Percentiles rank a stretch among this genome's conserved stretches.
These are phyloP conservation scores for Pseudoturritis turrita DNA, from an alignment of 345 rosid genomes.

Conservation along the genomic window DNA sequence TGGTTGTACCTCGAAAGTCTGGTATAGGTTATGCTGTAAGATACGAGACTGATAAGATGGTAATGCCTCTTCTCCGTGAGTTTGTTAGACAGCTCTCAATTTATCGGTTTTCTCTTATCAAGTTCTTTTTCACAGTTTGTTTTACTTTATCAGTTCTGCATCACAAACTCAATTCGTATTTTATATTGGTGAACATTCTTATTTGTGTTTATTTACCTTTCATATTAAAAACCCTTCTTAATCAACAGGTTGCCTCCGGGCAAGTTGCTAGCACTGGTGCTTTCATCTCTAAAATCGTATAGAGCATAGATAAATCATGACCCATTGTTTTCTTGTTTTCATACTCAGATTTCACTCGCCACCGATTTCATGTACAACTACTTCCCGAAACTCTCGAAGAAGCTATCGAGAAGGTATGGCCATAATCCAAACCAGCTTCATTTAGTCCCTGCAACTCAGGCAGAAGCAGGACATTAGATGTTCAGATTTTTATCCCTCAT, in stretches of 20 bases:
- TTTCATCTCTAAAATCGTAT: not conserved
- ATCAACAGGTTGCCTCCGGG: slow-evolving; percentile 63
- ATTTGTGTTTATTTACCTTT: not conserved
- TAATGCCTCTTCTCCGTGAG: too few species aligned
- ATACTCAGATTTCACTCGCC: slow-evolving; percentile 74
- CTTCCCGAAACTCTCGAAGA: too few species aligned
- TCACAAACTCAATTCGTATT: not conserved
- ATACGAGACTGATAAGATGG: too few species aligned
- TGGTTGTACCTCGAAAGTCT: slow-evolving; percentile 91
- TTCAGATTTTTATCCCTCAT: too few species aligned
- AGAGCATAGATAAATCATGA: not conserved
- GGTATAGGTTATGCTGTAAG: too few species aligned
- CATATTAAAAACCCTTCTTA: not conserved
- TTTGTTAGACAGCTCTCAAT: too few species aligned
- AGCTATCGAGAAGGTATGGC: too few species aligned
- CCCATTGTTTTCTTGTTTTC: not conserved
- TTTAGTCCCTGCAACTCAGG: too few species aligned
- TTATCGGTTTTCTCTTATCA: not conserved
- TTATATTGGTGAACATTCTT: not conserved
- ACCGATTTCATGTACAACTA: slow-evolving; percentile 86
- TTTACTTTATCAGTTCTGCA: not conserved
- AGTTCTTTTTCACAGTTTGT: not conserved
- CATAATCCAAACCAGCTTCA: too few species aligned
- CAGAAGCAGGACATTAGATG: too few species aligned
- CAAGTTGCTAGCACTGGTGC: slow-evolving; percentile 96